Evolutionary conservation across 2,329 filamentous ascomycete species (phyloP).

Genomic region (Septoria linicola): DNA sequence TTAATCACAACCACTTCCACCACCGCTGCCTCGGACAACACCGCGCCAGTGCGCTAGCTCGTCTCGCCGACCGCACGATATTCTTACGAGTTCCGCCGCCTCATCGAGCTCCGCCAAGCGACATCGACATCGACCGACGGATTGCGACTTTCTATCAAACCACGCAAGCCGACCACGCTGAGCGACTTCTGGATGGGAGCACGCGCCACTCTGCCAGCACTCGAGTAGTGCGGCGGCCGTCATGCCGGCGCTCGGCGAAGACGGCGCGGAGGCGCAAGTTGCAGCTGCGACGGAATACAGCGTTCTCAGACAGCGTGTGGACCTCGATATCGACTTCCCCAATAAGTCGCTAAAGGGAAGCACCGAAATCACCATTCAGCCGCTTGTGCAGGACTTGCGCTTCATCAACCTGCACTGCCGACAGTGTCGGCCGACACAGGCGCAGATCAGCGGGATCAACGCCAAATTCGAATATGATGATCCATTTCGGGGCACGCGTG

Average conservation of each 20-base stretch:
- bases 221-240: slow-evolving; percentile 4
- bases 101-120: no score
- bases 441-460: slow-evolving; percentile 49
- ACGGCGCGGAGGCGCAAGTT: slow-evolving; percentile 22
- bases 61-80: no score
- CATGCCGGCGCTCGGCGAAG: slow-evolving; percentile 32
- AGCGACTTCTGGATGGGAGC: slow-evolving; percentile 1
- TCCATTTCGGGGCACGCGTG: slow-evolving; percentile 64
- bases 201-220: slow-evolving; percentile 1
- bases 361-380: slow-evolving; percentile 77
- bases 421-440: slow-evolving; percentile 57
- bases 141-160: background rate
- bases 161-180: background rate
- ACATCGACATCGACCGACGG: background rate
- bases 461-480: slow-evolving; percentile 52
- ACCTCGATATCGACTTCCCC: slow-evolving; percentile 84
- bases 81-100: no score
- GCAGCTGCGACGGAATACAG: slow-evolving; percentile 46
- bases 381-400: slow-evolving; percentile 55
- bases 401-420: slow-evolving; percentile 61
- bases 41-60: no score
- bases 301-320: slow-evolving; percentile 80
- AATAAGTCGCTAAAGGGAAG: slow-evolving; percentile 72
- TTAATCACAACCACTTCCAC: no score
- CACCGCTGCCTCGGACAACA: no score